phyloP scores from a whole-genome alignment of 495 filamentous ascomycete genomes.

The Neurospora pannonica region DNA sequence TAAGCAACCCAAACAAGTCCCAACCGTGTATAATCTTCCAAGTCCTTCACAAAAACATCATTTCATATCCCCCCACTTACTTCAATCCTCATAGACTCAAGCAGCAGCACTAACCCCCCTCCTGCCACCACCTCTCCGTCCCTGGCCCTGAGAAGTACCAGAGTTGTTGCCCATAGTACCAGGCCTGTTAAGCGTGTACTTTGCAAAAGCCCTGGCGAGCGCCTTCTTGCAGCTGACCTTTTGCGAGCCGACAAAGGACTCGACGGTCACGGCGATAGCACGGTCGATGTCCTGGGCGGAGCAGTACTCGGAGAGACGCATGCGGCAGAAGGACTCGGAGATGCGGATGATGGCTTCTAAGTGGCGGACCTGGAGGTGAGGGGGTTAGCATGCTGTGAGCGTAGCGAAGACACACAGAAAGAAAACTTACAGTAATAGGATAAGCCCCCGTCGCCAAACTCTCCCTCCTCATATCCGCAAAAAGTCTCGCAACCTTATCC shows the following conservation, averaged over 20 bases:
- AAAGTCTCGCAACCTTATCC: constrained; percentile 89
- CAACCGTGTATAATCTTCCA: neutral
- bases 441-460: constrained; percentile 88
- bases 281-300: constrained; percentile 85
- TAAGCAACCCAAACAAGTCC: neutral
- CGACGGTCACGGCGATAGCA: constrained; percentile 93
- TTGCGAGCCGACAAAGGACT: constrained; percentile 91
- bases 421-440: constrained; percentile 85
- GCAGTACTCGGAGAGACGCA: constrained; percentile 92
- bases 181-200: constrained; percentile 60
- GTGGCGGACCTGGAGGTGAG: constrained; percentile 97
- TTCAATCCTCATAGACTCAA: neutral
- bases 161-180: constrained; percentile 6
- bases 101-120: neutral
- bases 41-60: neutral
- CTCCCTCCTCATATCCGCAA: constrained; percentile 93
- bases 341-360: constrained; percentile 96
- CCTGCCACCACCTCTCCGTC: neutral
- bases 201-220: constrained; percentile 90
- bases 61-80: neutral
- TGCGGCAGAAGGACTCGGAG: constrained; percentile 84
- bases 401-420: too few relatives aligned
- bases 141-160: neutral
- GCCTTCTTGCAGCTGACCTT: constrained; percentile 98
- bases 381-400: too few relatives aligned